Conservation (phyloP, 176 grass and related monocot species). For the Neostapfia colusana region DNA sequence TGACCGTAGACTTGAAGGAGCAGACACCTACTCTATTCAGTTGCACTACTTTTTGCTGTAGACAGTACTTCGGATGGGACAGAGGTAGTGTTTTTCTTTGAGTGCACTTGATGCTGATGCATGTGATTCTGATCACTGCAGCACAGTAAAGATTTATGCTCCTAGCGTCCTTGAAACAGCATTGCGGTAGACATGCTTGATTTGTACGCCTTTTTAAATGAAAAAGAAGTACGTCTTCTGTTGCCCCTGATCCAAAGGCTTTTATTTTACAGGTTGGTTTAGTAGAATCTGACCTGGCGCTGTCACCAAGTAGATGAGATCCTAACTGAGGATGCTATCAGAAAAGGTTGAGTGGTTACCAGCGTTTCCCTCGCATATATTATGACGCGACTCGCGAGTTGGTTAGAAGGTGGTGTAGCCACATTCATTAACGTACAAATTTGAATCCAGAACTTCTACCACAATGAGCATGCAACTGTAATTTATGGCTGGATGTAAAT, state of each 20-base stretch:
- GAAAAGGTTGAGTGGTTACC: conserved; percentile 21
- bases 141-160: conserved; percentile 6
- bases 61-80: conserved; percentile 10
- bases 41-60: conserved; percentile 26
- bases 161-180: neutral
- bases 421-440: conserved; percentile 18
- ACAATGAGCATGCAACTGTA: neutral
- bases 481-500: conserved; percentile 6
- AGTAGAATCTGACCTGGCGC: conserved; percentile 34
- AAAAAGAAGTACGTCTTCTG: conserved; percentile 20
- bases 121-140: conserved; percentile 30
- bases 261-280: conserved; percentile 37
- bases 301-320: conserved; percentile 27
- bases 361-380: conserved; percentile 6
- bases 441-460: conserved; percentile 9
- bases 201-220: conserved; percentile 19
- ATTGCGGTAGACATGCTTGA: conserved; percentile 3
- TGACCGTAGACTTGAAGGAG: conserved; percentile 25
- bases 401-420: conserved; percentile 16
- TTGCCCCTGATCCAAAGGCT: conserved; percentile 17
- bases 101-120: conserved; percentile 24
- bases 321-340: neutral
- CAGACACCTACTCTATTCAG: conserved; percentile 26
- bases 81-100: conserved; percentile 4
- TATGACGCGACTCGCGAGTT: neutral